phyloP scores from a whole-genome alignment of 2,329 filamentous ascomycete genomes.

The Xylaria polymorpha region DNA sequence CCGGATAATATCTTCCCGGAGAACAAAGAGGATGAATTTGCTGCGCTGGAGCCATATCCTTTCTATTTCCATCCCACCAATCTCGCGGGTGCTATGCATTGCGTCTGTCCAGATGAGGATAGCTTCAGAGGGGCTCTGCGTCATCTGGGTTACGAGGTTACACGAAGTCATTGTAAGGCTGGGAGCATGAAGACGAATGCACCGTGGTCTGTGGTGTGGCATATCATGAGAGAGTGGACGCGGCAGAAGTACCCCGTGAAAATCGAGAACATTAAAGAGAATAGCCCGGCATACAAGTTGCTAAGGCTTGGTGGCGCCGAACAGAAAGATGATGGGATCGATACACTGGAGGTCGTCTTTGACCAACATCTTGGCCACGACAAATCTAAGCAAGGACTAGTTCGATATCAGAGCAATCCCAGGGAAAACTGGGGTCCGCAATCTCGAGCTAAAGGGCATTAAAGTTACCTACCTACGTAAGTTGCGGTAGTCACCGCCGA shows the following conservation, averaged over 20 bases:
- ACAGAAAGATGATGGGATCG: conserved; percentile 44
- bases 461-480: conserved; percentile 50
- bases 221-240: conserved; percentile 92
- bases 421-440: conserved; percentile 94
- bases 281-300: conserved; percentile 78
- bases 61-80: conserved; percentile 87
- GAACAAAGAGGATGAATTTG: conserved; percentile 63
- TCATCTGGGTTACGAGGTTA: conserved; percentile 82
- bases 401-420: conserved; percentile 91
- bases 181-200: conserved; percentile 95
- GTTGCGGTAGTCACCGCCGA: background rate
- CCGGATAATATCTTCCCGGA: conserved; percentile 45
- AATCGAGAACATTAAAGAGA: conserved; percentile 73
- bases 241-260: conserved; percentile 83
- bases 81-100: conserved; percentile 81
- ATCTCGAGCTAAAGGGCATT: conserved; percentile 68
- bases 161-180: conserved; percentile 87
- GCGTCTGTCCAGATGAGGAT: conserved; percentile 81
- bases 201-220: conserved; percentile 90
- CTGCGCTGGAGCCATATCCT: conserved; percentile 76
- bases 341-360: conserved; percentile 67
- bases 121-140: conserved; percentile 83
- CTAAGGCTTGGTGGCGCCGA: conserved; percentile 60
- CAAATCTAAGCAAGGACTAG: conserved; percentile 73
- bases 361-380: conserved; percentile 83